Evolutionary conservation across 2,329 filamentous ascomycete genomes (phyloP), one percentile per base, ranked within the genome.

Genomic region (Penicillium sp.): DNA sequence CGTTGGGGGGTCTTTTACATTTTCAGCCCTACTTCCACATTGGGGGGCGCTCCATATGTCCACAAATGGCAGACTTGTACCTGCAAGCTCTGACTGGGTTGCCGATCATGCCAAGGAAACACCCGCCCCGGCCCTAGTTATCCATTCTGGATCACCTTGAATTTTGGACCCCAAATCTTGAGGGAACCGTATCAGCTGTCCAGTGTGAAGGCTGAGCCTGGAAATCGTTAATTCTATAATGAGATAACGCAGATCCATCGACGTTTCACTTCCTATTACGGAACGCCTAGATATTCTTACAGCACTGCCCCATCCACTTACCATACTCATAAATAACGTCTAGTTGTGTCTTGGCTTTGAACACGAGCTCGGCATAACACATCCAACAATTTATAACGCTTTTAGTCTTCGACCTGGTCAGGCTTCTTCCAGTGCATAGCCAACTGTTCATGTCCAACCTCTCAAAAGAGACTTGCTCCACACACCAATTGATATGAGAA

Each of bases 231-330:
- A 21, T 47, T 47, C n/a, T 31, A 48, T 42, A 42, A 27, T 27
- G 54, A 58, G 45, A 38, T 38, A 31, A 11, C 47, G 58, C 58
- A 59, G 60, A 59, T 61, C 59, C 22, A 40, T 32, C 53, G n/a
- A 16, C 36, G 49, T 51, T 48, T 48, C 32, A 24, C 42, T 47
- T 50, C 44, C 44, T 43, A 48, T 38, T 50, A 32, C 57, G 58
- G 55, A 57, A 58, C 57, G 51, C 59, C 57, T 61, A 43, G 53
- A 38, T 34, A 41, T 47, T 18, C 32, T 45, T 38, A 32, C 32
- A 58, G 60, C 60, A 63, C 59, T 61, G 60, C 60, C 59, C 58
- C 56, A 9, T 29, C 44, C 14, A 42, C 29, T 22, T 48, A 16
- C 39, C 10, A 46, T 24, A 24, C 7, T 9, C 46, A 45, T 45